Evolutionary conservation across 306 rosid species (phyloP).

Genomic region (Carpinus fangiana): DNA sequence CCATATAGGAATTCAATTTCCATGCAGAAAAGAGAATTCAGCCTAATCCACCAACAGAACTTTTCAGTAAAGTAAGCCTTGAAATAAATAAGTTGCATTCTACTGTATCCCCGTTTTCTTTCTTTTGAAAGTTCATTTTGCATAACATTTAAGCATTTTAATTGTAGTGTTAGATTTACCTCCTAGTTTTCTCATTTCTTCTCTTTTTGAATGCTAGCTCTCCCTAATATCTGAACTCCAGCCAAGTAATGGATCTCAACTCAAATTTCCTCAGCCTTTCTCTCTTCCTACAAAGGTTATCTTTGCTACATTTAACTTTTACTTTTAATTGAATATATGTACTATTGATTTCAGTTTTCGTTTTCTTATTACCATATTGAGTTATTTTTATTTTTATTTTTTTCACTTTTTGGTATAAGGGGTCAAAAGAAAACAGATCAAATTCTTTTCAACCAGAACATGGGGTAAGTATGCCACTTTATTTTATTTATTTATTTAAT

Average conservation of each 20-base stretch:
- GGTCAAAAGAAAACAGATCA: constrained; percentile 83
- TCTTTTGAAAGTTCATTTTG: not conserved
- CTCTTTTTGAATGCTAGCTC: constrained; percentile 54
- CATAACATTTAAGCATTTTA: not conserved
- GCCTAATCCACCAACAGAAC: constrained; percentile 72
- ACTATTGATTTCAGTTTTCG: constrained; percentile 13
- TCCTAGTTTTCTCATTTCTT: constrained; percentile 18
- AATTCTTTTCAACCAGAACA: constrained; percentile 51
- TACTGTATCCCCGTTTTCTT: not conserved
- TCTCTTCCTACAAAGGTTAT: constrained; percentile 58
- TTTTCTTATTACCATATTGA: constrained; percentile 35
- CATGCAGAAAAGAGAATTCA: constrained; percentile 63
- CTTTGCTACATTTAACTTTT: constrained; percentile 21
- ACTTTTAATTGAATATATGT: not conserved
- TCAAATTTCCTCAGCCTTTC: constrained; percentile 41
- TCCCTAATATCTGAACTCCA: constrained; percentile 65
- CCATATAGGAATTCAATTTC: constrained; percentile 74
- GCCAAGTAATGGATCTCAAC: constrained; percentile 43
- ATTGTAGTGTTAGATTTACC: not conserved
- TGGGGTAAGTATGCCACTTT: constrained; percentile 47
- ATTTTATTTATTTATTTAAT: not conserved
- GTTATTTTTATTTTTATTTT: constrained; percentile 29
- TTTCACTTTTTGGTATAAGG: constrained; percentile 58
- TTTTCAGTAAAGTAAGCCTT: constrained; percentile 75
- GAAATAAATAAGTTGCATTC: not conserved